Conservation (phyloP, 208 protist species). For the Leishmania aethiopica region DNA sequence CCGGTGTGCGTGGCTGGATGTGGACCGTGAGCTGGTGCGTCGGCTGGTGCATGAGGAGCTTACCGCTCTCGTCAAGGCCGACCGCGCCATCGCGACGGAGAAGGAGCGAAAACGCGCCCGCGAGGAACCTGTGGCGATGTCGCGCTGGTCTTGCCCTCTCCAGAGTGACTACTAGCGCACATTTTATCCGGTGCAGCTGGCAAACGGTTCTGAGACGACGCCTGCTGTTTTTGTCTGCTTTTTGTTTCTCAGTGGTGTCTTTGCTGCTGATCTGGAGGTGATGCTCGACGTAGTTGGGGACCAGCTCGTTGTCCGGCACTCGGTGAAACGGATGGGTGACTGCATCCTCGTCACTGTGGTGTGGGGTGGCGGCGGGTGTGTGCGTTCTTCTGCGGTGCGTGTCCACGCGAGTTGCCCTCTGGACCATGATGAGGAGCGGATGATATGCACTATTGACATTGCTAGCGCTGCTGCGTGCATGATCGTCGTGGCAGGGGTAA, state of each 20-base stretch:
- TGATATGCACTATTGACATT: too few species aligned
- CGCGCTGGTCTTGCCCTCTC: too few species aligned
- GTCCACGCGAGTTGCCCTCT: not conserved
- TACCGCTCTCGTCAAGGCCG: conserved; percentile 42
- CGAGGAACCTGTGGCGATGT: not conserved
- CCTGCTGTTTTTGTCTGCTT: not conserved
- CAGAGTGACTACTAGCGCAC: not conserved
- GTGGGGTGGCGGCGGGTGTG: not conserved
- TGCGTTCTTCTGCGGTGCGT: not conserved
- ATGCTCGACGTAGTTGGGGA: not conserved
- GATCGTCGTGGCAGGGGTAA: not conserved
- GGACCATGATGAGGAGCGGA: not conserved
- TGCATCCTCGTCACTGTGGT: not conserved
- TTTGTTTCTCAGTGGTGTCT: not conserved
- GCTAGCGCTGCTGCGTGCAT: not conserved
- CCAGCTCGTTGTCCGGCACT: not conserved
- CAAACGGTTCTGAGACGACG: not conserved
- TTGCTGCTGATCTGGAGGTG: not conserved
- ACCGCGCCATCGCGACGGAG: conserved; percentile 39
- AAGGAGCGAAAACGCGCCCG: conserved; percentile 1
- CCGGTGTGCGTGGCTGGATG: conserved; percentile 37
- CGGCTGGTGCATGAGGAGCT: conserved; percentile 61
- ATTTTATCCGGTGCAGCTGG: not conserved
- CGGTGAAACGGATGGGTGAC: not conserved
- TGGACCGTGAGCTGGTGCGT: conserved; percentile 49